A percentile compares a stretch with the other conserved stretches of the same genome.
Evolutionary conservation across 768 basidiomycete species (phyloP).

Genomic region (Lentinus brumalis): DNA sequence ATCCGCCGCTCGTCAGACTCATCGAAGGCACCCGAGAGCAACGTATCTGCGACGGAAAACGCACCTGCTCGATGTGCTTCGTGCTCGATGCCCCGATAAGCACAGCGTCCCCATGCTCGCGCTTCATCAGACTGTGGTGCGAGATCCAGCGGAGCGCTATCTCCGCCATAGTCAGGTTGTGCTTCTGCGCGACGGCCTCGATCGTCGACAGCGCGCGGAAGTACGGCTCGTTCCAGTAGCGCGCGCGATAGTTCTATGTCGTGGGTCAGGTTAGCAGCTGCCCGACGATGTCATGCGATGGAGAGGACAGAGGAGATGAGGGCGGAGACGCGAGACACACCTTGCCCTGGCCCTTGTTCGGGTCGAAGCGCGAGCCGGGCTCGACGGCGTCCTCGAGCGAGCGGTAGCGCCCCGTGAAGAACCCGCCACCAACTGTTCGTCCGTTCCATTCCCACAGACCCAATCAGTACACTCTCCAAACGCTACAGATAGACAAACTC

Average conservation of each 20-base stretch:
- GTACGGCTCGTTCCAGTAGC: constrained; percentile 55
- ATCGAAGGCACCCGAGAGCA: too few species aligned
- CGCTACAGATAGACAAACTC: too few species aligned
- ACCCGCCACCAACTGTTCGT: constrained; percentile 42
- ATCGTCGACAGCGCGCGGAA: constrained; percentile 52
- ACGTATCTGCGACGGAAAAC: too few species aligned
- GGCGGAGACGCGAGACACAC: constrained; percentile 29
- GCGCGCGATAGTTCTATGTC: constrained; percentile 24
- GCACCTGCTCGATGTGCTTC: constrained; percentile 57
- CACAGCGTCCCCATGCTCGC: constrained; percentile 51
- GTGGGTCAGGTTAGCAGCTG: background rate
- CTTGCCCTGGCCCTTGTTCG: constrained; percentile 45
- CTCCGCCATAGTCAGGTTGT: constrained; percentile 43
- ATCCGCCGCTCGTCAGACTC: too few species aligned
- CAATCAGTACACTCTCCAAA: too few species aligned
- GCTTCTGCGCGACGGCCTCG: constrained; percentile 40
- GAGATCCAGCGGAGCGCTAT: constrained; percentile 48
- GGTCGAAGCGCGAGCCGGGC: constrained; percentile 59
- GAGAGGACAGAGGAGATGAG: background rate
- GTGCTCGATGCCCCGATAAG: constrained; percentile 65
- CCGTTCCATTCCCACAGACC: too few species aligned
- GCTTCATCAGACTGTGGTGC: constrained; percentile 50
- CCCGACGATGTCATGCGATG: background rate
- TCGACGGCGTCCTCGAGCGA: constrained; percentile 43
- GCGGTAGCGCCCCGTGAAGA: constrained; percentile 42